Evolutionary conservation across 805 yeast genomes (phyloP).

Genomic region (Millerozyma miso): DNA sequence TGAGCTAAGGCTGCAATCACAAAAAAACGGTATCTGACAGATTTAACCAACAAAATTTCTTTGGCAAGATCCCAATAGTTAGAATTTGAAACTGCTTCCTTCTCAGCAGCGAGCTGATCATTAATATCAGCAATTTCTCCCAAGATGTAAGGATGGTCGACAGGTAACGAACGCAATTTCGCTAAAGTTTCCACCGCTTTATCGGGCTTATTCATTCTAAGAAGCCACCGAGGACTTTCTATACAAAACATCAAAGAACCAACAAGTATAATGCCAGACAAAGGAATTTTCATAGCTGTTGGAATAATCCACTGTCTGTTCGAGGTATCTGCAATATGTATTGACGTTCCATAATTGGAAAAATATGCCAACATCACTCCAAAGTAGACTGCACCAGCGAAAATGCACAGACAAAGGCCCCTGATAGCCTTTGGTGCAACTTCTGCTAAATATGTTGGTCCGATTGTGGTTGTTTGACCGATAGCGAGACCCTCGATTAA

Average conservation of each 20-base stretch:
- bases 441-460: slow-evolving; percentile 53
- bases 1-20: slow-evolving; percentile 40
- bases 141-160: slow-evolving; percentile 46
- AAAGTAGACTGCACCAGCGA: slow-evolving; percentile 55
- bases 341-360: slow-evolving; percentile 48
- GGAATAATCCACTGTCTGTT: slow-evolving; percentile 52
- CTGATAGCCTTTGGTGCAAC: slow-evolving; percentile 49
- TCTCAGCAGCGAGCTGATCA: slow-evolving; percentile 40
- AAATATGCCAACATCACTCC: slow-evolving; percentile 50
- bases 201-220: slow-evolving; percentile 39
- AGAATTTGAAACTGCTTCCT: slow-evolving; percentile 19
- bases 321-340: slow-evolving; percentile 34
- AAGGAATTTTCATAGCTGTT: slow-evolving; percentile 42
- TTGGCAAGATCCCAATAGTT: slow-evolving; percentile 19
- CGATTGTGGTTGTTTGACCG: slow-evolving; percentile 55
- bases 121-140: slow-evolving; percentile 50
- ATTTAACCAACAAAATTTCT: slow-evolving; percentile 32
- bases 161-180: slow-evolving; percentile 41
- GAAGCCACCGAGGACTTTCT: slow-evolving; percentile 51
- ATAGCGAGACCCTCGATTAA: slow-evolving; percentile 52
- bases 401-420: slow-evolving; percentile 49
- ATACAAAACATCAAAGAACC: slow-evolving; percentile 39
- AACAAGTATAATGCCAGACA: slow-evolving; percentile 43
- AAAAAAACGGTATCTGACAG: slow-evolving; percentile 45
- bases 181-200: slow-evolving; percentile 36